phyloP scores from a whole-genome alignment of 2,329 filamentous ascomycete species.

The Helicocarpus griseus region DNA sequence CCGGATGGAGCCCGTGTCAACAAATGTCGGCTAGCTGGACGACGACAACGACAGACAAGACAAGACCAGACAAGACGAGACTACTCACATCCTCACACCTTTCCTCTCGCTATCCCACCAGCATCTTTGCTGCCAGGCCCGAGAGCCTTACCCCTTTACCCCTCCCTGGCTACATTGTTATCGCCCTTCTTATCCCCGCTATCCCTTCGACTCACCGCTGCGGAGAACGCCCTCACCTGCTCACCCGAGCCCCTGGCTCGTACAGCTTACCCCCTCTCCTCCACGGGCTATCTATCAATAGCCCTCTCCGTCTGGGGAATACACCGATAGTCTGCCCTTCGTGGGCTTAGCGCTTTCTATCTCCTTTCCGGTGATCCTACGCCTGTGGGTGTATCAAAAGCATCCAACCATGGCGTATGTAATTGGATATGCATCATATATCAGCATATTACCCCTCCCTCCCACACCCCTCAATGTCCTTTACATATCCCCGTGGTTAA shows the following conservation, averaged over 20 bases:
- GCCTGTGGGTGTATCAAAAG: not conserved
- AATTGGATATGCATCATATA: not conserved
- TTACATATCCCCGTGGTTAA: conserved; percentile 6
- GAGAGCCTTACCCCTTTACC: not conserved
- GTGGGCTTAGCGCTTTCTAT: not conserved
- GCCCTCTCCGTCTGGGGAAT: not conserved
- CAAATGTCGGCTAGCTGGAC: not conserved
- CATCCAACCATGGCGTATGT: conserved; percentile 40
- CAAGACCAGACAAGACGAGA: too few species aligned
- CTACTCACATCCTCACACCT: not conserved
- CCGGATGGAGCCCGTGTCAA: too few species aligned
- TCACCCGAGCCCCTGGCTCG: not conserved
- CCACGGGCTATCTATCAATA: not conserved
- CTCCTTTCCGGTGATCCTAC: not conserved
- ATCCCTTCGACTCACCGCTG: not conserved
- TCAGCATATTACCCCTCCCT: not conserved
- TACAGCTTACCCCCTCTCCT: not conserved
- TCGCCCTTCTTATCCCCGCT: too few species aligned
- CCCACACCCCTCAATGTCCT: not conserved
- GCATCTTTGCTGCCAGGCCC: not conserved
- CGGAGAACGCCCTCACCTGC: not conserved
- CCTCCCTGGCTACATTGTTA: not conserved
- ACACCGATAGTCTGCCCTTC: not conserved
- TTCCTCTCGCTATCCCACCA: not conserved
- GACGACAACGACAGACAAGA: too few species aligned